phyloP scores from a whole-genome alignment of 441 rosid species.

The Populus hybrid region DNA sequence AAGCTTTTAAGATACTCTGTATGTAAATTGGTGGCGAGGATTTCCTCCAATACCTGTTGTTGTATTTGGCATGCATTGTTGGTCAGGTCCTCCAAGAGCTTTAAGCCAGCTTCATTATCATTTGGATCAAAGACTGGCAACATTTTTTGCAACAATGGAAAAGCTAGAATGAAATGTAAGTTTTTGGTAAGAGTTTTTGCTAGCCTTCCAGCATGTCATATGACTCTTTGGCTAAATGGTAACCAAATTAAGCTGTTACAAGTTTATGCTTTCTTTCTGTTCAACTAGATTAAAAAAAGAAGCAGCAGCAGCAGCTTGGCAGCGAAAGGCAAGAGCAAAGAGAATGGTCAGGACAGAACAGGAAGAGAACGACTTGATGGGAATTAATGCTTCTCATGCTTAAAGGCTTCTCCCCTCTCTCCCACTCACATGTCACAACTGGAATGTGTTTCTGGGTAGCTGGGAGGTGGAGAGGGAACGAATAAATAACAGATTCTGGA shows the following conservation, averaged over 20 bases:
- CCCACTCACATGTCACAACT: conserved; percentile 6
- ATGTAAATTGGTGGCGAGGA: conserved; percentile 44
- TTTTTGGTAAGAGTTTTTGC: conserved; percentile 11
- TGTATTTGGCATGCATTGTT: conserved; percentile 56
- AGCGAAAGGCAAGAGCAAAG: neutral
- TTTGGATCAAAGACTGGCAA: conserved; percentile 64
- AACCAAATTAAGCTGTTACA: neutral
- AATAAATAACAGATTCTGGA: conserved; percentile 49
- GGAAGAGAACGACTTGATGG: neutral
- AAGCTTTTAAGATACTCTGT: conserved; percentile 61
- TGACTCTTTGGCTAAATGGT: neutral
- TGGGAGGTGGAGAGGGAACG: conserved; percentile 32
- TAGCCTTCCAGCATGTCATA: conserved; percentile 22
- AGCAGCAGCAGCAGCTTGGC: neutral
- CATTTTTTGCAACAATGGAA: conserved; percentile 30
- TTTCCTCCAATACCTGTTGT: conserved; percentile 48
- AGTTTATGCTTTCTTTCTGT: neutral
- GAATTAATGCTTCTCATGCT: too few species aligned
- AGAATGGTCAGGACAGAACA: neutral
- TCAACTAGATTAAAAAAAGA: conserved; percentile 6
- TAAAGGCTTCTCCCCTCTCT: neutral
- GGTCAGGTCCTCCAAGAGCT: conserved; percentile 68
- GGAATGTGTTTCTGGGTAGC: conserved; percentile 34
- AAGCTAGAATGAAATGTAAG: conserved; percentile 20
- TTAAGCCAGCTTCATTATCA: conserved; percentile 62